These are phyloP conservation scores for Stephania yunnanensis DNA, from an alignment of 164 flowering plant species.

Conservation along the genomic window DNA sequence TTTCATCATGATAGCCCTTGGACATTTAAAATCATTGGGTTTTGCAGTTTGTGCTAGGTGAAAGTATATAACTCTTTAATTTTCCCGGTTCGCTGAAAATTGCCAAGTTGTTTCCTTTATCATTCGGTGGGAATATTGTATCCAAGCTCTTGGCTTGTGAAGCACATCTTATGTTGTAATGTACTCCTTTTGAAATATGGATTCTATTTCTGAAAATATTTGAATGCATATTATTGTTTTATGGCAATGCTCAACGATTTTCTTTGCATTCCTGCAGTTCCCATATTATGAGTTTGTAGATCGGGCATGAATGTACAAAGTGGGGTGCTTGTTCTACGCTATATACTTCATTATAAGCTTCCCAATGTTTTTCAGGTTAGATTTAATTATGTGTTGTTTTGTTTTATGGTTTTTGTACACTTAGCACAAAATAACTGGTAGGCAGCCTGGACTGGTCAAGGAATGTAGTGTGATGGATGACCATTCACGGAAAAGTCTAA, in stretches of 20 bases:
- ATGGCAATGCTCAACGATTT: slow-evolving; percentile 4
- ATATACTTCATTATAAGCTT: slow-evolving; percentile 95
- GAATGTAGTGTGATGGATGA: background rate
- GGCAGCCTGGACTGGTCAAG: background rate
- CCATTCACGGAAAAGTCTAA: background rate
- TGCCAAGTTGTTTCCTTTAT: background rate
- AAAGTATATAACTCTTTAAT: background rate
- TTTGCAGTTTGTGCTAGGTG: background rate
- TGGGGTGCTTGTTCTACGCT: slow-evolving; percentile 93
- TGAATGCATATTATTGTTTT: background rate
- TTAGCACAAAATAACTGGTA: background rate
- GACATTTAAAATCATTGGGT: background rate
- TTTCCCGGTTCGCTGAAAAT: background rate
- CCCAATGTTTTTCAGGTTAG: slow-evolving; percentile 96
- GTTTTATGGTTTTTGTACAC: slow-evolving; percentile 1
- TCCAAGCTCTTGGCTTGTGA: background rate
- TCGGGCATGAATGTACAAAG: slow-evolving; percentile 85
- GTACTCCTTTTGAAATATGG: background rate
- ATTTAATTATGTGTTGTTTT: background rate
- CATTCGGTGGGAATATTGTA: background rate
- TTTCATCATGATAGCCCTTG: no score
- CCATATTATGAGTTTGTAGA: slow-evolving; percentile 94
- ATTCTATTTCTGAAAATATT: background rate
- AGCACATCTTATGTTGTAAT: no score
- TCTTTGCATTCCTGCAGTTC: slow-evolving; percentile 60